Base-by-base conservation (phyloP, 495 filamentous ascomycete genomes). In the Cercophora newfieldiana region DNA sequence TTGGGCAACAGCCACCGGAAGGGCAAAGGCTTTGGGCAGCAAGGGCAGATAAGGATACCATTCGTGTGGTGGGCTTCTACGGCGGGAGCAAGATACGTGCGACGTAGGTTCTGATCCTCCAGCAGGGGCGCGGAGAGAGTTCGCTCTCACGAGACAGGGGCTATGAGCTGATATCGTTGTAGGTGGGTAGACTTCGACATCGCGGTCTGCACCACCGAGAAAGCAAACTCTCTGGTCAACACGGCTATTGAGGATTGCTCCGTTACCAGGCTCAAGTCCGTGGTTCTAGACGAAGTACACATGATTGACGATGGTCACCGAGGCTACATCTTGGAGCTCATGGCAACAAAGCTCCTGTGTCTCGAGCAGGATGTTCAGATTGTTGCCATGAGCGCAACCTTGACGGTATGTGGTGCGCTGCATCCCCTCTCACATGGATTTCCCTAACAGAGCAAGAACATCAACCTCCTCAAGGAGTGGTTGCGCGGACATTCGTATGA, bases 151-250 rank as follows among this genome's bases (percentile, higher is more conserved):
- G 30, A 12, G 5, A 33, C 30, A 33, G 12, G 4, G 12, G 4
- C 18, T 2, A 44, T 44, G 37, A 44, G 10, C 37, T 44, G 37
- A 44, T 14, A 6, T 5, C 37, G 12, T 5, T 14, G 18, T 16
- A 44, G 37, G 3, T 93, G 90, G 90, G 80, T 82, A 25, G 91
- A 94, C 71, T 86, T 90, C 58, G 91, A 95, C 73, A 86, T 95
- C 64, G 91, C 86, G 1, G 83, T 94, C 51, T 94, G 90, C 75
- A 94, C 91, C 7, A 91, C 93, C 62, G 91, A 95, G 73, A 95
- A 44, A 90, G 91, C 91, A 61, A 95, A 94, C 67, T 82, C 86
- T n/a, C 80, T 95, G 63, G 82, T 94, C 50, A 95, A 95, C 61
- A 75, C 82, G 25, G 87, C 90, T 16, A 90, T 94, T 69, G 89